These are phyloP conservation scores for Cercospora berteroae DNA, from an alignment of 2,329 filamentous ascomycete genomes.

Conservation along the genomic window DNA sequence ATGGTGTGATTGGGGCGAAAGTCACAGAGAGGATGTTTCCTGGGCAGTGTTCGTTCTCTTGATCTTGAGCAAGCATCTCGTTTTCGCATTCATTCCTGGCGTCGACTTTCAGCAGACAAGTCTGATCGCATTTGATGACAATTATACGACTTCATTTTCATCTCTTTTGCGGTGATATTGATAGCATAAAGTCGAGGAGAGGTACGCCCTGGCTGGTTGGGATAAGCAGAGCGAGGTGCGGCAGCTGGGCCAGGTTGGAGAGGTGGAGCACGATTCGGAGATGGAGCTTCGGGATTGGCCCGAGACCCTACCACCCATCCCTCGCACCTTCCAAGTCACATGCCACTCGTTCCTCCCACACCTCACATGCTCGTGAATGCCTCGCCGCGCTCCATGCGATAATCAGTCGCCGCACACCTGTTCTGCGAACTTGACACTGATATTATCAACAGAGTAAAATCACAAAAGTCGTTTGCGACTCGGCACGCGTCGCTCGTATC, in stretches of 20 bases:
- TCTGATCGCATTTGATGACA: neutral
- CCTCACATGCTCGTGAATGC: slow-evolving; percentile 1
- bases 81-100: neutral
- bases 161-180: neutral
- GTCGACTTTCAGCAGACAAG: neutral
- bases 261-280: neutral
- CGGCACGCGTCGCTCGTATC: neutral
- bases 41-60: slow-evolving; percentile 23
- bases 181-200: neutral
- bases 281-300: neutral
- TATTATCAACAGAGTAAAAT: neutral
- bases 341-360: neutral
- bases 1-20: slow-evolving; percentile 42
- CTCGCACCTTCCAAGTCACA: slow-evolving; percentile 1
- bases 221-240: neutral
- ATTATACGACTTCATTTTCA: neutral
- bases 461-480: neutral
- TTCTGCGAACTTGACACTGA: neutral
- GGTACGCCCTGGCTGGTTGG: neutral
- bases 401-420: neutral
- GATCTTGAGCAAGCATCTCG: neutral
- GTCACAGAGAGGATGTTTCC: slow-evolving; percentile 36
- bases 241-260: neutral
- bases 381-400: neutral
- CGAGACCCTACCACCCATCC: neutral